Evolutionary conservation across 225 moss, liverwort and hornwort species (phyloP).

Genomic region (Polytrichum commune): DNA sequence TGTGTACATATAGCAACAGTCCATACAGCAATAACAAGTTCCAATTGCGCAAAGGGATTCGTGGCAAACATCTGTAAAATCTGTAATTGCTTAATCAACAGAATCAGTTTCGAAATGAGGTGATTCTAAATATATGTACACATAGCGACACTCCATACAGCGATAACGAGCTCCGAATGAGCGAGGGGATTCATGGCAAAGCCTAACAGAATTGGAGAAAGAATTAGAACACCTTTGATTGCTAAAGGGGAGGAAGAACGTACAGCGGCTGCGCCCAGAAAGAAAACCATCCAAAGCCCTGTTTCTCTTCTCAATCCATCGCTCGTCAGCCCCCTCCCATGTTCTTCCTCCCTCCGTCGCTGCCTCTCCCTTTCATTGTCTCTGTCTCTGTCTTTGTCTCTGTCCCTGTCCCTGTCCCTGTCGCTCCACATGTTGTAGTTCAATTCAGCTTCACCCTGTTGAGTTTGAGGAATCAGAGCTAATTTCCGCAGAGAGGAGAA

Average conservation of each 20-base stretch:
- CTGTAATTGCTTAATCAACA: too few species aligned
- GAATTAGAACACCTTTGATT: background rate
- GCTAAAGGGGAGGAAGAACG: slow-evolving; percentile 13
- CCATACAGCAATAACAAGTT: too few species aligned
- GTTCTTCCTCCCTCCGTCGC: slow-evolving; percentile 20
- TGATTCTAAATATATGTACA: too few species aligned
- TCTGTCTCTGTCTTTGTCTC: slow-evolving; percentile 26
- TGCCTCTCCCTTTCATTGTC: slow-evolving; percentile 32
- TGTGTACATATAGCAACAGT: too few species aligned
- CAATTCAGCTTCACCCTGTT: background rate
- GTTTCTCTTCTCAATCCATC: slow-evolving; percentile 26
- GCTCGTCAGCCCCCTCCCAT: slow-evolving; percentile 10
- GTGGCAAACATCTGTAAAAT: too few species aligned
- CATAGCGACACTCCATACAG: too few species aligned
- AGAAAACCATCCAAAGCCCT: slow-evolving; percentile 51
- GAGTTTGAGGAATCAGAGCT: too few species aligned
- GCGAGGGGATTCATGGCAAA: background rate
- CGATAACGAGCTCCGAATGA: too few species aligned
- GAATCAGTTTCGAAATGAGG: too few species aligned
- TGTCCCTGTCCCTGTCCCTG: slow-evolving; percentile 15
- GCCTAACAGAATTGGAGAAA: background rate
- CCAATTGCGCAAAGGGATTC: too few species aligned
- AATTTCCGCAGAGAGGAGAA: too few species aligned
- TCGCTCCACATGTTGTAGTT: slow-evolving; percentile 37
- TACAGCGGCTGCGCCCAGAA: slow-evolving; percentile 60